Percentiles rank a stretch among this genome's conserved stretches.
phyloP scores from a whole-genome alignment of 768 basidiomycete species.

The Phaeotremella fagi region DNA sequence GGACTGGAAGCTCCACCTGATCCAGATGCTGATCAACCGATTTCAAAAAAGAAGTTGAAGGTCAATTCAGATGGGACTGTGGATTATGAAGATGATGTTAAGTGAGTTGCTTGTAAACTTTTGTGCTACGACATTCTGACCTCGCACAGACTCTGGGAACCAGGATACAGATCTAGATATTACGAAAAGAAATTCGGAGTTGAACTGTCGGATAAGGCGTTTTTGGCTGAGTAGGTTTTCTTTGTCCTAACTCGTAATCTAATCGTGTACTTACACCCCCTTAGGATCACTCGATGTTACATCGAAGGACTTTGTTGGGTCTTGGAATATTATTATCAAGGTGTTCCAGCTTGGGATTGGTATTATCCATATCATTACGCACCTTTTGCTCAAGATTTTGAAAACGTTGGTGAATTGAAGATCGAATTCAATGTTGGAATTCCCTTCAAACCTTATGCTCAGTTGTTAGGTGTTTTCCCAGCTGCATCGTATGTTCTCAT shows the following conservation, averaged over 20 bases:
- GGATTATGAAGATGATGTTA: conserved; percentile 86
- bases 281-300: conserved; percentile 74
- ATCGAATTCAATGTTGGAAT: conserved; percentile 72
- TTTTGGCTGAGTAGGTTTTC: conserved; percentile 64
- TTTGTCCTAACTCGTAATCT: neutral
- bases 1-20: conserved; percentile 40
- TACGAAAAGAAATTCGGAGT: conserved; percentile 89
- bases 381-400: conserved; percentile 93
- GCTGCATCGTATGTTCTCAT: conserved; percentile 60
- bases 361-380: conserved; percentile 98
- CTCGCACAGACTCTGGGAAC: conserved; percentile 74
- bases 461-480: conserved; percentile 97
- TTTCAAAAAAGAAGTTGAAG: conserved; percentile 58
- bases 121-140: neutral
- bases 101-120: conserved; percentile 55
- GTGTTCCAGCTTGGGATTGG: conserved; percentile 95
- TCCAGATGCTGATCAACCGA: conserved; percentile 43
- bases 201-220: conserved; percentile 63
- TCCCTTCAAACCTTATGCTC: conserved; percentile 96
- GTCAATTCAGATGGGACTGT: conserved; percentile 89
- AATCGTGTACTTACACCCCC: too few species aligned
- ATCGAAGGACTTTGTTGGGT: conserved; percentile 96
- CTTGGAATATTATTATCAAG: conserved; percentile 95
- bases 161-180: conserved; percentile 92
- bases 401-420: conserved; percentile 68